Evolutionary conservation across 1,139 yeast genomes (phyloP), one percentile per base, ranked within the genome.

Genomic region (Pichia cactophila): DNA sequence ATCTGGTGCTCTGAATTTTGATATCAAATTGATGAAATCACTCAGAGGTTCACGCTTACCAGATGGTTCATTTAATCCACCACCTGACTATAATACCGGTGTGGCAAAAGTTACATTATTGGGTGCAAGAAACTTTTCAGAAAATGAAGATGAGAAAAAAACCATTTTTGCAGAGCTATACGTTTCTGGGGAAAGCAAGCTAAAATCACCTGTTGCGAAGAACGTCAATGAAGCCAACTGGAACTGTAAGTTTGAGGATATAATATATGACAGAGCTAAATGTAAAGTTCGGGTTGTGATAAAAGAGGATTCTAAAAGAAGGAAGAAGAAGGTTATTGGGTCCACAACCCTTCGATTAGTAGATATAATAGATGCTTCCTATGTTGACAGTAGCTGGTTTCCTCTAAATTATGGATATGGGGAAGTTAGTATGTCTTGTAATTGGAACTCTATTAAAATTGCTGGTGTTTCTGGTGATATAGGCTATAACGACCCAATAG

Each of bases 31-130:
- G 70, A 81, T 82, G 75, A 95, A 95, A 45, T 83, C 92, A 23
- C 69, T 89, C 56, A 88, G 84, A 64, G 83, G 95, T 36, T 75
- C 78, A 50, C 76, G 75, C 56, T 77, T 83, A 58, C 89, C 87
- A 4, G 96, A 88, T 67, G 97, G 97, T 49, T 85, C 94, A 10
- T 72, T 77, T 46, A 83, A 80, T 57, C 90, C 95, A 44, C 89
- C 95, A 44, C 96, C 96, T 47, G 96, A 89, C 58, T 79, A 88
- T 66, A 89, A 88, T 67, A 87, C 97, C 20, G 98, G 98, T 74
- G 83, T 92, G 60, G 81, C 85, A 29, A 77, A 83, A 61, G 66
- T 85, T 51, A 73, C 71, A 50, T 63, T 80, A 45, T 58, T 64
- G n/a, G 79, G 74, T 54, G 82, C 79, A 26, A 73, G 82, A 66